Conservation (phyloP, 768 basidiomycete species). For the Pluteus cervinus region DNA sequence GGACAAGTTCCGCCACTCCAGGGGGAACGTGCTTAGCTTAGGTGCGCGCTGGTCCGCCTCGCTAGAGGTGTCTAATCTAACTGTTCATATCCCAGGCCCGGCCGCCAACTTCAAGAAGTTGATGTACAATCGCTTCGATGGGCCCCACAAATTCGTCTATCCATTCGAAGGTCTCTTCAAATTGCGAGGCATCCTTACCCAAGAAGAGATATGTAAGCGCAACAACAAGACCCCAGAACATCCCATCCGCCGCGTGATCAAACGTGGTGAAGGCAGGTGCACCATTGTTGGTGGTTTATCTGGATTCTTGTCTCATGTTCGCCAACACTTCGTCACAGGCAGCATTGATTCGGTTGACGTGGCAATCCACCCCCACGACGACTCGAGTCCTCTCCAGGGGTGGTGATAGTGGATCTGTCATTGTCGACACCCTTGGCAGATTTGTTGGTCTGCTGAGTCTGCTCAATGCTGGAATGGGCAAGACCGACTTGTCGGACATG, state of each 20-base stretch:
- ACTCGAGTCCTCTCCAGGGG: constrained; percentile 19
- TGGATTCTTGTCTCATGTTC: constrained; percentile 24
- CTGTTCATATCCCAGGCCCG: constrained; percentile 15
- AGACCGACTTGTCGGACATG: constrained; percentile 17
- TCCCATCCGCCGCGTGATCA: constrained; percentile 22
- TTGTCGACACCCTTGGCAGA: constrained; percentile 19
- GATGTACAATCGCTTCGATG: constrained; percentile 9
- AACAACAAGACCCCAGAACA: constrained; percentile 14
- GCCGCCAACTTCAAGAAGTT: constrained; percentile 13
- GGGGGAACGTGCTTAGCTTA: constrained; percentile 24
- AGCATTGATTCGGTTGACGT: constrained; percentile 12
- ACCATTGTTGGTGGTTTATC: constrained; percentile 26
- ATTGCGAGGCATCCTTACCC: constrained; percentile 18
- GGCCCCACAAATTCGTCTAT: constrained; percentile 15
- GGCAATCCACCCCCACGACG: constrained; percentile 17
- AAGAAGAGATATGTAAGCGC: constrained; percentile 20
- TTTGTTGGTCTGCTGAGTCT: constrained; percentile 13
- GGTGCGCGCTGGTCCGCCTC: constrained; percentile 23
- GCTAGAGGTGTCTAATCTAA: constrained; percentile 15
- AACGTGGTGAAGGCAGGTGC: constrained; percentile 23
- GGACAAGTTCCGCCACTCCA: constrained; percentile 22
- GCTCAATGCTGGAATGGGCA: neutral
- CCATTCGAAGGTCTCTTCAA: constrained; percentile 23
- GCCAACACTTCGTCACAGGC: constrained; percentile 12
- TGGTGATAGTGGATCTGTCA: constrained; percentile 27